A percentile compares a stretch with the other conserved stretches of the same genome.
Evolutionary conservation across 208 protist genomes (phyloP).

Genomic region (Leishmania major): DNA sequence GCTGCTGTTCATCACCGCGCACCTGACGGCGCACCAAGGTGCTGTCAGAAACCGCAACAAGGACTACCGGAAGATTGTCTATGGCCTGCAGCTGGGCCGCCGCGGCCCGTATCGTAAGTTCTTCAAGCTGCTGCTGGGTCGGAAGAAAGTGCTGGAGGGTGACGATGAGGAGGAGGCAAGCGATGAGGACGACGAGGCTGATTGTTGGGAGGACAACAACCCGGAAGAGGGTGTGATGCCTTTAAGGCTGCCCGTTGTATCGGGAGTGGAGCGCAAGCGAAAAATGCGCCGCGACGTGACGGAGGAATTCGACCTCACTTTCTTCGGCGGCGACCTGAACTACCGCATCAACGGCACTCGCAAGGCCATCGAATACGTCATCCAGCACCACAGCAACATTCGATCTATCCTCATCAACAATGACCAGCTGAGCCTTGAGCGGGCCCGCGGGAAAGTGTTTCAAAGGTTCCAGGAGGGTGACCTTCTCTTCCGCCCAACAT

Average conservation of each 20-base stretch:
- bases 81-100: conserved; percentile 44
- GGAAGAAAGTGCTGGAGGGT: conserved; percentile 6
- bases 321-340: conserved; percentile 96
- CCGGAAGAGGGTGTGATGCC: conserved; percentile 12
- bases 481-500: conserved; percentile 92
- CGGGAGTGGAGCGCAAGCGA: neutral
- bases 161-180: conserved; percentile 21
- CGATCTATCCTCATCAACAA: conserved; percentile 81
- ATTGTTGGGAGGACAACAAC: conserved; percentile 10
- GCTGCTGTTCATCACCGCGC: conserved; percentile 88
- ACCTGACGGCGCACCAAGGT: conserved; percentile 91
- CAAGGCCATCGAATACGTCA: conserved; percentile 78
- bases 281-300: conserved; percentile 67
- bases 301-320: conserved; percentile 90
- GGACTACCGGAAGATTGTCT: conserved; percentile 82
- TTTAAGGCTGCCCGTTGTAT: conserved; percentile 20
- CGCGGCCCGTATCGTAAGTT: conserved; percentile 44
- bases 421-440: conserved; percentile 92
- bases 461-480: conserved; percentile 85
- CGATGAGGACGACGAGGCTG: conserved; percentile 3
- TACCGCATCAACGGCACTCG: conserved; percentile 94
- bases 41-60: conserved; percentile 79
- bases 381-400: conserved; percentile 62
- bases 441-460: conserved; percentile 77
- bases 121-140: conserved; percentile 27